These are phyloP conservation scores for Pseudozyma sp. DNA, from an alignment of 1,284 basidiomycete genomes.

Conservation along the genomic window DNA sequence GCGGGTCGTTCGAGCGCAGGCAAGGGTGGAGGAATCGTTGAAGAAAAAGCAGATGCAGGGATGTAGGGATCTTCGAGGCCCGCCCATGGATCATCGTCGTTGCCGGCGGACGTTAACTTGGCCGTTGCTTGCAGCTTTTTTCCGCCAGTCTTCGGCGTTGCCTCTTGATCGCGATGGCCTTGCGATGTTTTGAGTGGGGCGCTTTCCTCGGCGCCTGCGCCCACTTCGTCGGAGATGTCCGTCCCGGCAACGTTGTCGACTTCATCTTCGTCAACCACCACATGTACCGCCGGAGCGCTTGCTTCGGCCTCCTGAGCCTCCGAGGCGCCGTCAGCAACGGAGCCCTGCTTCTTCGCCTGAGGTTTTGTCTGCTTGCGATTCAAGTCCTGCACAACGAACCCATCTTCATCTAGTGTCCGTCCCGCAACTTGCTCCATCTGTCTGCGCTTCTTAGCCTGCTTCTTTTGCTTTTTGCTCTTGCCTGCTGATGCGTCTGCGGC, in stretches of 20 bases:
- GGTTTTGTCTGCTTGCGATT: conserved; percentile 31
- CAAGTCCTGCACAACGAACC: conserved; percentile 48
- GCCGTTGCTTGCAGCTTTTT: not conserved
- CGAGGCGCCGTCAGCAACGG: not conserved
- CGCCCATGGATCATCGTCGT: conserved; percentile 34
- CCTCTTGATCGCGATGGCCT: not conserved
- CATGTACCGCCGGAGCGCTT: conserved; percentile 10
- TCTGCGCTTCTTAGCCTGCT: conserved; percentile 51
- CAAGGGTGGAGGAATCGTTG: conserved; percentile 27
- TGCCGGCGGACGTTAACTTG: not conserved
- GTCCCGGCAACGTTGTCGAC: conserved; percentile 1
- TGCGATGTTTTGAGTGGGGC: conserved; percentile 8
- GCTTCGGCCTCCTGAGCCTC: not conserved
- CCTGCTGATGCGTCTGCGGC: conserved; percentile 14
- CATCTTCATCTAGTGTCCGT: conserved; percentile 35
- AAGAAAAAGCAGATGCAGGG: conserved; percentile 36
- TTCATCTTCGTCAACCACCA: conserved; percentile 27
- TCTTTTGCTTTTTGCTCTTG: conserved; percentile 61
- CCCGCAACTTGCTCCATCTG: conserved; percentile 50
- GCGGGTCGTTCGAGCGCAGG: conserved; percentile 36
- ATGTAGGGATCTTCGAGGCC: conserved; percentile 37
- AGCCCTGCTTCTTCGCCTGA: conserved; percentile 9
- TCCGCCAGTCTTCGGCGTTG: not conserved
- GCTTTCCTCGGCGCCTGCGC: conserved; percentile 32
- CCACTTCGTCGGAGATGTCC: conserved; percentile 19